Evolutionary conservation across 371 early-diverging fungal species (phyloP).

Genomic region (Cokeromyces recurvatus): DNA sequence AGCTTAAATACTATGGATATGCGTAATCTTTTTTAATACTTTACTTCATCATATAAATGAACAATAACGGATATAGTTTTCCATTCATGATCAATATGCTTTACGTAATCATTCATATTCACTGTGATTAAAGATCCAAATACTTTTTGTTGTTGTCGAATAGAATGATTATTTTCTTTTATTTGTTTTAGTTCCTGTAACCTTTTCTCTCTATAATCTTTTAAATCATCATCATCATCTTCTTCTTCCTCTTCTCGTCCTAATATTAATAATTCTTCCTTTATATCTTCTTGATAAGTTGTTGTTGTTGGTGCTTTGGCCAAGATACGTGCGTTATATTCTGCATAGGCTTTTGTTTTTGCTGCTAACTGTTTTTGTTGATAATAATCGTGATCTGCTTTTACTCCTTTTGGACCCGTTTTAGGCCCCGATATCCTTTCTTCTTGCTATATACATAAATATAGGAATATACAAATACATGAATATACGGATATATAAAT

Average conservation of each 20-base stretch:
- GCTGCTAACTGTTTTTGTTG: constrained; percentile 24
- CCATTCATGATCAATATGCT: constrained; percentile 45
- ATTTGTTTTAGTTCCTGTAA: constrained; percentile 30
- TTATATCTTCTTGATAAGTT: constrained; percentile 36
- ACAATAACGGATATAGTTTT: constrained; percentile 39
- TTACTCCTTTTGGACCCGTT: constrained; percentile 59
- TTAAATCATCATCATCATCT: constrained; percentile 30
- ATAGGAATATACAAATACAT: too few species aligned
- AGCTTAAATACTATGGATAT: neutral
- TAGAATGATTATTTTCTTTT: constrained; percentile 14
- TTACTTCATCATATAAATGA: constrained; percentile 46
- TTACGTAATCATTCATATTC: constrained; percentile 34
- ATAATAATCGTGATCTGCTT: constrained; percentile 47
- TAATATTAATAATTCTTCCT: constrained; percentile 21
- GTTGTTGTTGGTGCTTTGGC: constrained; percentile 44
- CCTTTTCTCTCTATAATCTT: constrained; percentile 32
- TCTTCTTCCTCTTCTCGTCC: constrained; percentile 25
- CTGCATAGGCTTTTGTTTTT: constrained; percentile 16
- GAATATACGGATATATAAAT: too few species aligned
- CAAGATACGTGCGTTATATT: constrained; percentile 37
- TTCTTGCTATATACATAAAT: too few species aligned
- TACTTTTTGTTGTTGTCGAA: constrained; percentile 24
- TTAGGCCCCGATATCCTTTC: constrained; percentile 33
- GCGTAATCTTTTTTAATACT: neutral
- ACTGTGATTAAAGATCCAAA: constrained; percentile 43